A percentile compares a stretch with the other conserved stretches of the same genome.
Evolutionary conservation across 352 stramenopile genomes (phyloP).

Genomic region (Phytophthora constricta): DNA sequence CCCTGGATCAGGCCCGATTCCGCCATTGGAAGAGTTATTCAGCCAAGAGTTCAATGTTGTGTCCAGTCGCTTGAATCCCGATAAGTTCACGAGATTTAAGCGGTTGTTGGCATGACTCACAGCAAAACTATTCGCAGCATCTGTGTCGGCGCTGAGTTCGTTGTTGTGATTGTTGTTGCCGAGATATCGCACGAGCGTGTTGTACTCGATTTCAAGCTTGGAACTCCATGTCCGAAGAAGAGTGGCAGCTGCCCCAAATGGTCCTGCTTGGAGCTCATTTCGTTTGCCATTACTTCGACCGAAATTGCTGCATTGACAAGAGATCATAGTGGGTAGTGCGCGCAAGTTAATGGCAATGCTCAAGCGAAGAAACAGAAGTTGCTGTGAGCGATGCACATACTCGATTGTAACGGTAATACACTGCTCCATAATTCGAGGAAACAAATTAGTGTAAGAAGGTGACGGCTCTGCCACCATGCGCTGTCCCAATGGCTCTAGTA

Average conservation of each 20-base stretch:
- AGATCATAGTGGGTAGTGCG: background rate
- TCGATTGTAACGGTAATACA: slow-evolving; percentile 64
- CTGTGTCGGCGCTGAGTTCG: slow-evolving; percentile 19
- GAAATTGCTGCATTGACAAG: slow-evolving; percentile 26
- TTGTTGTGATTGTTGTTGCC: slow-evolving; percentile 25
- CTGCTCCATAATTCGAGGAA: slow-evolving; percentile 59
- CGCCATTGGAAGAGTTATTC: slow-evolving; percentile 14
- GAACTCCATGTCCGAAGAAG: slow-evolving; percentile 56
- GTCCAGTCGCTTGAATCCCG: slow-evolving; percentile 52
- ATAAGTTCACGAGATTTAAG: slow-evolving; percentile 37
- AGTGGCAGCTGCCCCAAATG: slow-evolving; percentile 59
- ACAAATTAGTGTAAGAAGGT: slow-evolving; percentile 47
- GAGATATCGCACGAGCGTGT: slow-evolving; percentile 30
- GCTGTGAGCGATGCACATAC: slow-evolving; percentile 30
- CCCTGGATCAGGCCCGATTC: slow-evolving; percentile 4
- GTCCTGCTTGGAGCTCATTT: slow-evolving; percentile 46
- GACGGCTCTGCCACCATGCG: slow-evolving; percentile 52
- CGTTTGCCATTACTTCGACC: slow-evolving; percentile 45
- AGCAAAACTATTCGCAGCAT: slow-evolving; percentile 5
- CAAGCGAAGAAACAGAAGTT: background rate
- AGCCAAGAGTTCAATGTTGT: slow-evolving; percentile 43
- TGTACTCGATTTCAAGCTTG: slow-evolving; percentile 61
- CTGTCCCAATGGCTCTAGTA: slow-evolving; percentile 55
- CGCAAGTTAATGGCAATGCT: background rate
- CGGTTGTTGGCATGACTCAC: slow-evolving; percentile 12